phyloP scores from a whole-genome alignment of 2,329 filamentous ascomycete species.

The Cladosporium sp. region DNA sequence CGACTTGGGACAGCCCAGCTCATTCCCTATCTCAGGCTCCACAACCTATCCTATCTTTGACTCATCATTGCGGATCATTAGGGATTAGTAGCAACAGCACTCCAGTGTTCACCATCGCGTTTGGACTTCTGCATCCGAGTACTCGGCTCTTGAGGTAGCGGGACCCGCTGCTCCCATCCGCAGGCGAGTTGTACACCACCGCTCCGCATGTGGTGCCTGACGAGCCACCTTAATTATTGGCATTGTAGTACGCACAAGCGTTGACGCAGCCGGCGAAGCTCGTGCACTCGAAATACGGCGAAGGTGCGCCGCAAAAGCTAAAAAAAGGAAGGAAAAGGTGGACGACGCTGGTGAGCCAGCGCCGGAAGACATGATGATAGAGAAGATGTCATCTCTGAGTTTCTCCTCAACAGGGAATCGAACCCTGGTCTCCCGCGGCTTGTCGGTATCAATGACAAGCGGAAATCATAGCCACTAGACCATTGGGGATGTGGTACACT shows the following conservation, averaged over 20 bases:
- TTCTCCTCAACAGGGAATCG: slow-evolving; percentile 19
- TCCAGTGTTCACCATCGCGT: neutral
- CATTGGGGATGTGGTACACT: slow-evolving; percentile 24
- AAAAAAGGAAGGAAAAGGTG: slow-evolving; percentile 3
- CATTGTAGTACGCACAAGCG: slow-evolving; percentile 17
- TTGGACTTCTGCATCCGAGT: slow-evolving; percentile 9
- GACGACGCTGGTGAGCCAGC: slow-evolving; percentile 15
- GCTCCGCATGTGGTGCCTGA: slow-evolving; percentile 8
- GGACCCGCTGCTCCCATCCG: slow-evolving; percentile 7
- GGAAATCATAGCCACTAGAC: slow-evolving; percentile 40
- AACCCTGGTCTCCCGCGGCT: slow-evolving; percentile 19
- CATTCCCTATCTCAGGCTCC: neutral
- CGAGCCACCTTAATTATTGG: neutral
- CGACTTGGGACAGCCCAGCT: neutral
- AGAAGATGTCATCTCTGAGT: slow-evolving; percentile 12
- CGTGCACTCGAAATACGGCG: slow-evolving; percentile 7
- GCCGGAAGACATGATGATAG: slow-evolving; percentile 8
- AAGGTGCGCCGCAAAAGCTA: neutral
- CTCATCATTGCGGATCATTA: slow-evolving; percentile 11
- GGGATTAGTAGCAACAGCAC: slow-evolving; percentile 11
- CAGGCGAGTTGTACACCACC: slow-evolving; percentile 14
- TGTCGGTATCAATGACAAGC: slow-evolving; percentile 31
- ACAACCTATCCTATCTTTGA: neutral
- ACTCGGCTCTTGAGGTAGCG: slow-evolving; percentile 11
- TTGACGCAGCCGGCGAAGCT: slow-evolving; percentile 16